Evolutionary conservation across 2,329 filamentous ascomycete genomes (phyloP), one percentile per base, ranked within the genome.

Genomic region (Endocalyx cinctus): DNA sequence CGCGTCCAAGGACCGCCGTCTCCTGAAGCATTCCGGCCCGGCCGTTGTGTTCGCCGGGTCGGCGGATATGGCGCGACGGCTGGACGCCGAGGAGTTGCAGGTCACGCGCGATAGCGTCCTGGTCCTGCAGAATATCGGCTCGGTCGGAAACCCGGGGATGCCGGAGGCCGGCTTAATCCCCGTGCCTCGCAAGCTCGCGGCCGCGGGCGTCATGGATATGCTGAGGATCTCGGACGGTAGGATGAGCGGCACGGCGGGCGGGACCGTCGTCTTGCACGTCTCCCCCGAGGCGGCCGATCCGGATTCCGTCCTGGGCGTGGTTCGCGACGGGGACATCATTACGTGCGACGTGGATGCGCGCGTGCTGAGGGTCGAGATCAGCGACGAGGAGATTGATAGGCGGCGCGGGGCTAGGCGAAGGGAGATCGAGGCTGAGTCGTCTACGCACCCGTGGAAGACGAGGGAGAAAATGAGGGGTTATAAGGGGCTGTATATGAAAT

Each of bases 131-230:
- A 89, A 88, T 41, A 90, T 96, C 51, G 89, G 89, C 0, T 89
- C 88, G 0, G 86, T 92, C 33, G 88, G 88, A 14, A 87, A 87
- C 2, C 89, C 89, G 0, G 89, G 89, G 10, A 96, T 96, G 89
- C 89, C 88, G 2, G 89, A 96, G 59, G 87, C 92, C 35, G 72
- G 72, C 0, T 54, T 75, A 17, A 63, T 76, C 1, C 72, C 72
- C 0, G 74, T 76, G 16, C 79, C 94, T 12, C 84, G 89, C 52
- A 87, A 89, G 31, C 79, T 82, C 18, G 87, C 84, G 0, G 79
- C 82, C 0, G 79, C 79, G 1, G 84, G 84, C 7, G 72, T 95
- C 5, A 72, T 67, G 11, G 92, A 95, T 41, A 81, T 95, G 57
- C 78, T 92, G 4, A 69, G 94, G 2, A 73, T 96, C 19, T 94